phyloP scores from a whole-genome alignment of 1,284 basidiomycete species.

The Leccinum olivaceoglutinosum region DNA sequence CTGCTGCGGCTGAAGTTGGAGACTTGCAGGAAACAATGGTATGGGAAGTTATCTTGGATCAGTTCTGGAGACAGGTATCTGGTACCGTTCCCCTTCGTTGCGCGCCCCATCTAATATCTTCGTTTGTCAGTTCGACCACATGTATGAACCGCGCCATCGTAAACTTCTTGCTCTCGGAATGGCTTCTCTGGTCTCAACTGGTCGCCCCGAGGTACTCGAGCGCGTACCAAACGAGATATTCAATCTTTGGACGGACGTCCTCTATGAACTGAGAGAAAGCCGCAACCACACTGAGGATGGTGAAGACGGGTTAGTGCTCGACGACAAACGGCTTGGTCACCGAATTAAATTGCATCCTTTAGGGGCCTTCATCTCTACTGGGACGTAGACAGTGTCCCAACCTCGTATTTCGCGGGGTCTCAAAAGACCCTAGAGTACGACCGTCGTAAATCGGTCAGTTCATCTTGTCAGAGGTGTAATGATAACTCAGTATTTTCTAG shows the following conservation, averaged over 20 bases:
- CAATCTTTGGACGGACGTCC: conserved; percentile 87
- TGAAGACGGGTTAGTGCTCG: conserved; percentile 29
- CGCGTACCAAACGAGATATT: conserved; percentile 71
- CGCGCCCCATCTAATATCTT: not conserved
- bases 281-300: conserved; percentile 35
- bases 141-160: conserved; percentile 71
- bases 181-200: conserved; percentile 66
- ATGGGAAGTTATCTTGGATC: conserved; percentile 64
- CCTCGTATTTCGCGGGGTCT: conserved; percentile 49
- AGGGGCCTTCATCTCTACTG: conserved; percentile 52
- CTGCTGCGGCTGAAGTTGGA: conserved; percentile 46
- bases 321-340: not conserved
- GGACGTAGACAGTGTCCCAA: conserved; percentile 56
- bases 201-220: conserved; percentile 61
- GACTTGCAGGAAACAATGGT: conserved; percentile 47
- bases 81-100: not conserved
- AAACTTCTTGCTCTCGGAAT: conserved; percentile 74
- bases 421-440: conserved; percentile 65
- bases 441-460: conserved; percentile 60
- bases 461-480: not conserved
- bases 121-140: conserved; percentile 69
- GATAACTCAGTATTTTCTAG: conserved; percentile 33
- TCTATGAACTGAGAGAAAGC: conserved; percentile 80
- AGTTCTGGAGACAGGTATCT: conserved; percentile 74
- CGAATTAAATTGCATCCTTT: conserved; percentile 1